These are phyloP conservation scores for Populus hybrid DNA, from an alignment of 441 rosid species.

Conservation along the genomic window DNA sequence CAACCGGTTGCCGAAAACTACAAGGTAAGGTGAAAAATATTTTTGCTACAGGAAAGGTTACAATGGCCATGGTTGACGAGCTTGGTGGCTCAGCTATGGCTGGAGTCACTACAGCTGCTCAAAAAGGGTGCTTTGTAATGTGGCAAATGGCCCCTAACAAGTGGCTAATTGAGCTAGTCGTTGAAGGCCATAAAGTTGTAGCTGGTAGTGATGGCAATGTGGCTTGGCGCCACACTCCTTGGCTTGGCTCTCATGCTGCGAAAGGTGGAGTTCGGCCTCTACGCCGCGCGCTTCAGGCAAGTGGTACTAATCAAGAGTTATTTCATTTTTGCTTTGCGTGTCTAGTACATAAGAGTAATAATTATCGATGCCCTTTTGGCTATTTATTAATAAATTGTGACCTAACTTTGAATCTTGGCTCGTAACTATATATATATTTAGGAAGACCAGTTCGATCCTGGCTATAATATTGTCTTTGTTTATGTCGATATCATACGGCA, in stretches of 20 bases:
- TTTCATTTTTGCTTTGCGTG: neutral
- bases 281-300: slow-evolving; percentile 87
- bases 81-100: slow-evolving; percentile 31
- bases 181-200: slow-evolving; percentile 72
- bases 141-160: slow-evolving; percentile 95
- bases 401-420: slow-evolving; percentile 8
- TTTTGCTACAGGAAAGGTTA: slow-evolving; percentile 74
- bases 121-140: slow-evolving; percentile 91
- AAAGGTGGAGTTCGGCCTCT: slow-evolving; percentile 84
- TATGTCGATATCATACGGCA: too few relatives aligned
- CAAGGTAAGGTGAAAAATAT: slow-evolving; percentile 65
- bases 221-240: slow-evolving; percentile 94
- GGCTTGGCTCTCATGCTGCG: slow-evolving; percentile 87
- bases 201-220: slow-evolving; percentile 87
- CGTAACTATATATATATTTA: neutral
- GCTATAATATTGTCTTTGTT: too few relatives aligned
- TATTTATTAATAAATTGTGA: neutral
- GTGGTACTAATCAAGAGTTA: slow-evolving; percentile 12
- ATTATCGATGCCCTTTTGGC: neutral
- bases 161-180: slow-evolving; percentile 84
- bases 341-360: neutral
- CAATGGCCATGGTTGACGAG: slow-evolving; percentile 74
- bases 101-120: slow-evolving; percentile 34
- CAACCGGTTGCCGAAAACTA: slow-evolving; percentile 89
- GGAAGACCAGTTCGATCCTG: too few relatives aligned